Conservation (phyloP, 1,284 basidiomycete genomes). For the Leccinum variabile region DNA sequence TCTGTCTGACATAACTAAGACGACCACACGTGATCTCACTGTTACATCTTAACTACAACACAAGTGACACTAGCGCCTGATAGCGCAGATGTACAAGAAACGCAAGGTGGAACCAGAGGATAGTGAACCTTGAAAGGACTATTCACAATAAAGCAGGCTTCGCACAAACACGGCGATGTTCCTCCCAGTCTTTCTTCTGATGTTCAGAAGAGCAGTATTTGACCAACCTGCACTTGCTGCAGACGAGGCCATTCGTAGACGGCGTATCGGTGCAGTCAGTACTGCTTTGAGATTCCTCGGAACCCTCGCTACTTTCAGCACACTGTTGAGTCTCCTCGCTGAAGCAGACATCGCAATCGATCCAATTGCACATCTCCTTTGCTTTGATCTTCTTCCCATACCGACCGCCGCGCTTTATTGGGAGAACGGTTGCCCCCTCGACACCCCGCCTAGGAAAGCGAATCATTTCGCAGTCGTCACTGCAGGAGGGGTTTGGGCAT, state of each 20-base stretch:
- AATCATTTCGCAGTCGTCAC: slow-evolving; percentile 77
- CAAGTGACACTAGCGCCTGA: background rate
- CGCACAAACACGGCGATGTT: slow-evolving; percentile 65
- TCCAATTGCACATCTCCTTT: slow-evolving; percentile 76
- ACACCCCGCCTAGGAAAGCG: slow-evolving; percentile 66
- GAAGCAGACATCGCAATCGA: slow-evolving; percentile 66
- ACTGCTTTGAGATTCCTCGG: slow-evolving; percentile 50
- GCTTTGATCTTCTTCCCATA: slow-evolving; percentile 48
- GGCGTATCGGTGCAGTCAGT: slow-evolving; percentile 33
- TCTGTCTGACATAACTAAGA: background rate
- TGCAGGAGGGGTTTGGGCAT: slow-evolving; percentile 73
- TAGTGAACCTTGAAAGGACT: background rate
- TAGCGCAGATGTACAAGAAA: background rate
- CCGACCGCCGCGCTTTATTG: slow-evolving; percentile 53
- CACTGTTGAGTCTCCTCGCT: slow-evolving; percentile 40
- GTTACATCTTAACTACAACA: slow-evolving; percentile 6
- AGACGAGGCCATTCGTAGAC: slow-evolving; percentile 48
- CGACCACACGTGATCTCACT: background rate
- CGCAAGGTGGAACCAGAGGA: background rate
- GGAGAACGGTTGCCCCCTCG: slow-evolving; percentile 58
- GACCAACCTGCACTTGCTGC: slow-evolving; percentile 73
- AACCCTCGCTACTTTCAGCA: slow-evolving; percentile 47
- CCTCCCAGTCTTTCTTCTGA: slow-evolving; percentile 71
- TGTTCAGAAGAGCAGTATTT: slow-evolving; percentile 71
- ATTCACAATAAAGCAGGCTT: slow-evolving; percentile 37